Evolutionary conservation across 2,329 filamentous ascomycete species (phyloP), one percentile per base, ranked within the genome.

Genomic region (Cladosporium sp.): DNA sequence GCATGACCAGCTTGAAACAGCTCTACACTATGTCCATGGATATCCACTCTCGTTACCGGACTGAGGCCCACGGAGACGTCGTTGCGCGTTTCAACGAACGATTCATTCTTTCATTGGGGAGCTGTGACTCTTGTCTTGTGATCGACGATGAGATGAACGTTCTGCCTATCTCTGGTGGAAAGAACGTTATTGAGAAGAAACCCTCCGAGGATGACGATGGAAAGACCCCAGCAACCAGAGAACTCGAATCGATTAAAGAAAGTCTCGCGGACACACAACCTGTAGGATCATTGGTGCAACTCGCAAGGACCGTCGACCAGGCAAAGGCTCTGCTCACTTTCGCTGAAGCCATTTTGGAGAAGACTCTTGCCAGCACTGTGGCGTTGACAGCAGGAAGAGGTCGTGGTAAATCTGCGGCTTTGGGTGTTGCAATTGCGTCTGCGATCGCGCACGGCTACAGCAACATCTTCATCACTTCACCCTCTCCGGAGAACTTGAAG

Each of bases 391-490:
- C 93, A 15, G 92, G 86, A 32, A 84, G 93, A 83, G 93, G 93
- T 69, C 85, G 93, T 63, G 93, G 93, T 72, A 99, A 99, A 73
- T 99, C 93, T 17, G 95, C 93, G 15, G 93, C 93, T 20, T 80
- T 99, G 62, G 93, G 93, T 71, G 85, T 99, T 45, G 90, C 93
- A 3, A 87, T 99, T 38, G 93, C 93, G 3, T 90, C 93, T 2
- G 95, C 95, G 1, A 82, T 99, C 39, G 92, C 93, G 1, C 88
- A 97, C 66, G 93, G 93, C 20, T 99, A 99, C 72, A 96, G 90
- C 75, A 99, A 99, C 69, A 96, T 99, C 63, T 99, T 99, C 72
- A 96, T 99, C 66, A 99, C 93, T 1, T 97, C 92, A 1, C 92
- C 92, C 0, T 96, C 89, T 54, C 93, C 93, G 0, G 95, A 99